Conservation (phyloP, 2,329 filamentous ascomycete species). For the Neobulgaria alba region DNA sequence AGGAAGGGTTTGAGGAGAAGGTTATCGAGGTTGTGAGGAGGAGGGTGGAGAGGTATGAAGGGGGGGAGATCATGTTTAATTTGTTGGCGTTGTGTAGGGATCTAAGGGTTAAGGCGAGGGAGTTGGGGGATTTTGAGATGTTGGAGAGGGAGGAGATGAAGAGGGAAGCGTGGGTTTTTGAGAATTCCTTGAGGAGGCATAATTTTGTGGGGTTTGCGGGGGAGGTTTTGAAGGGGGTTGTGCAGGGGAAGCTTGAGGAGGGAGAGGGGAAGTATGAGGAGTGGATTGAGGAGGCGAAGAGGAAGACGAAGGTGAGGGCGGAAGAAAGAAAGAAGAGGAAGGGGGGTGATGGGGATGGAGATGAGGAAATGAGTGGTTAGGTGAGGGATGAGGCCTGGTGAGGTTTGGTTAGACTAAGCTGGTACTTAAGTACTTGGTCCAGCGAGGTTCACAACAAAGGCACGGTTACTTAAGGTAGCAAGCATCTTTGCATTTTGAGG, state of each 20-base stretch:
- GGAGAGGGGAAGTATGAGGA: slow-evolving; percentile 57
- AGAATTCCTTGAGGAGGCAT: slow-evolving; percentile 84
- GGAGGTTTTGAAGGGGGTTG: slow-evolving; percentile 80
- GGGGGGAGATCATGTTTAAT: slow-evolving; percentile 89
- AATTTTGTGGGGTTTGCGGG: slow-evolving; percentile 97
- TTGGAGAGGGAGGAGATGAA: slow-evolving; percentile 75
- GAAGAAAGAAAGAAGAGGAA: slow-evolving; percentile 24
- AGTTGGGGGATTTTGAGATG: slow-evolving; percentile 74
- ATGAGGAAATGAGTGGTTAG: slow-evolving; percentile 24
- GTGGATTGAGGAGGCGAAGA: slow-evolving; percentile 64
- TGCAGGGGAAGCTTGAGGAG: slow-evolving; percentile 60
- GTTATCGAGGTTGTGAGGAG: slow-evolving; percentile 83
- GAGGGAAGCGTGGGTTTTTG: slow-evolving; percentile 81
- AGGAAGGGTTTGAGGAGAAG: slow-evolving; percentile 59
- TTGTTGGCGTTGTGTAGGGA: slow-evolving; percentile 87
- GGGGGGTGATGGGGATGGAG: slow-evolving; percentile 16
- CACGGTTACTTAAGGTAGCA: too few relatives aligned
- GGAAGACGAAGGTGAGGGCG: slow-evolving; percentile 38
- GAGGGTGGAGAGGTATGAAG: slow-evolving; percentile 76
- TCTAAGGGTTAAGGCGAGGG: slow-evolving; percentile 63
- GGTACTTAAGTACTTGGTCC: too few relatives aligned
- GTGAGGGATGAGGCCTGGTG: neutral
- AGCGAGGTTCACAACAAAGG: too few relatives aligned
- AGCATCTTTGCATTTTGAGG: too few relatives aligned
- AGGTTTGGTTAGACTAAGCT: too few relatives aligned